These are phyloP conservation scores for Cladophialophora psammophila DNA, from an alignment of 2,329 filamentous ascomycete genomes.

Conservation along the genomic window DNA sequence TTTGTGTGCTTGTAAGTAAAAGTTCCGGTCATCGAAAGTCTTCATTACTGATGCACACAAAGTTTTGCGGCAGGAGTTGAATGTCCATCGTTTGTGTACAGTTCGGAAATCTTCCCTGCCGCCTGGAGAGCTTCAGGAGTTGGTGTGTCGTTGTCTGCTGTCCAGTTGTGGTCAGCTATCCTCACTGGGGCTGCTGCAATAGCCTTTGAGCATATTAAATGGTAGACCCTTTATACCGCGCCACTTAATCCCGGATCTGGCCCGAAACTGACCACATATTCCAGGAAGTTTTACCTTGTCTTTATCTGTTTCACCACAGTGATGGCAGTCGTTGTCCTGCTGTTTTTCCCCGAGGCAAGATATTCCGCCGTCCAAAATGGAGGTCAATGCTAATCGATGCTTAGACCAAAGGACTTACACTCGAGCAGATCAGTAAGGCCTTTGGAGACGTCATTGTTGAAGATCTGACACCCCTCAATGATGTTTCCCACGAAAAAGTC, in stretches of 20 bases:
- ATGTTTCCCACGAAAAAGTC: not conserved
- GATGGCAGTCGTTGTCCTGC: not conserved
- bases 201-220: conserved; percentile 7
- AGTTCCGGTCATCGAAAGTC: not conserved
- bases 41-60: not conserved
- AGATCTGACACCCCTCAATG: not conserved
- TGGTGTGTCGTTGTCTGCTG: conserved; percentile 6
- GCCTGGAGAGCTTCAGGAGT: conserved; percentile 11
- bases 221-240: not conserved
- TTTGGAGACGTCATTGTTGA: conserved; percentile 6
- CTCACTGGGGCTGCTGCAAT: conserved; percentile 8
- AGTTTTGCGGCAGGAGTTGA: conserved; percentile 11
- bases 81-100: conserved; percentile 16
- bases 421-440: conserved; percentile 5
- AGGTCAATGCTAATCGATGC: not conserved
- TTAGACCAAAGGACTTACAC: conserved; percentile 12
- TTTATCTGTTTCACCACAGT: conserved; percentile 13
- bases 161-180: not conserved
- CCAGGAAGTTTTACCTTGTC: conserved; percentile 9
- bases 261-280: not conserved
- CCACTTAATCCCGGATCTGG: not conserved
- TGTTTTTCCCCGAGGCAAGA: conserved; percentile 9
- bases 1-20: conserved; percentile 5
- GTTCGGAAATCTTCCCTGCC: conserved; percentile 8
- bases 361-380: not conserved